Evolutionary conservation across 2,329 filamentous ascomycete genomes (phyloP).

Genomic region (Nigrospora osmanthi): DNA sequence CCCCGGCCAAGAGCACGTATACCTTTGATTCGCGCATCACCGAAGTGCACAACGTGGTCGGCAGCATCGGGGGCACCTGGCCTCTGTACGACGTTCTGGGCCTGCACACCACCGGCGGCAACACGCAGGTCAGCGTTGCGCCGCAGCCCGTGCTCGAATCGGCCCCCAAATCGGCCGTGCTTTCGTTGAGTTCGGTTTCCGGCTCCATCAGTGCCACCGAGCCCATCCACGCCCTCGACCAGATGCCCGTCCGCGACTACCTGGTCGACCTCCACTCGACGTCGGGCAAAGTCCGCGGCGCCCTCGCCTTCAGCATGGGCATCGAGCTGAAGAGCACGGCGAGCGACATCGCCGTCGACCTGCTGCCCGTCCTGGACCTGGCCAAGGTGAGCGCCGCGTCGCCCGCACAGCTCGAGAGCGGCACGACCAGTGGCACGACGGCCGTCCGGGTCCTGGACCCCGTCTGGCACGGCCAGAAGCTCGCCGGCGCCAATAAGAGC

Average conservation of each 20-base stretch:
- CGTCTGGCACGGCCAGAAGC: constrained; percentile 26
- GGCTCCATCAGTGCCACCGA: constrained; percentile 33
- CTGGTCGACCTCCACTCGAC: constrained; percentile 32
- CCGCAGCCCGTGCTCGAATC: constrained; percentile 29
- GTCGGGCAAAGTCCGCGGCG: constrained; percentile 33
- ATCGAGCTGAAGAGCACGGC: constrained; percentile 29
- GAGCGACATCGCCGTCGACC: constrained; percentile 28
- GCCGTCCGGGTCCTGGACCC: constrained; percentile 33
- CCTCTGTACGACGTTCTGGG: constrained; percentile 41
- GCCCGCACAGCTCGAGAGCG: constrained; percentile 27
- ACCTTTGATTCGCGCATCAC: constrained; percentile 33
- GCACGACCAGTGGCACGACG: constrained; percentile 34
- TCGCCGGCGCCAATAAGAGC: background rate
- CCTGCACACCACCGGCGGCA: constrained; percentile 35
- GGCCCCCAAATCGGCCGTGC: constrained; percentile 27
- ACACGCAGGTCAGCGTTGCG: constrained; percentile 29
- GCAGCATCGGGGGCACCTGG: constrained; percentile 38
- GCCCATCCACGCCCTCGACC: constrained; percentile 21
- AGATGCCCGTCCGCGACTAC: constrained; percentile 39
- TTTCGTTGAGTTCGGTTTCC: constrained; percentile 34
- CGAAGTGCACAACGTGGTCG: constrained; percentile 32
- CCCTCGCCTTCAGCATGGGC: constrained; percentile 29
- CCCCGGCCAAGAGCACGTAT: constrained; percentile 25
- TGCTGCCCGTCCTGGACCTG: constrained; percentile 35
- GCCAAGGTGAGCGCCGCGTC: constrained; percentile 6